Percentiles rank a stretch among this genome's conserved stretches.
Conservation (phyloP, 2,329 filamentous ascomycete species). For the Cercospora canescens region DNA sequence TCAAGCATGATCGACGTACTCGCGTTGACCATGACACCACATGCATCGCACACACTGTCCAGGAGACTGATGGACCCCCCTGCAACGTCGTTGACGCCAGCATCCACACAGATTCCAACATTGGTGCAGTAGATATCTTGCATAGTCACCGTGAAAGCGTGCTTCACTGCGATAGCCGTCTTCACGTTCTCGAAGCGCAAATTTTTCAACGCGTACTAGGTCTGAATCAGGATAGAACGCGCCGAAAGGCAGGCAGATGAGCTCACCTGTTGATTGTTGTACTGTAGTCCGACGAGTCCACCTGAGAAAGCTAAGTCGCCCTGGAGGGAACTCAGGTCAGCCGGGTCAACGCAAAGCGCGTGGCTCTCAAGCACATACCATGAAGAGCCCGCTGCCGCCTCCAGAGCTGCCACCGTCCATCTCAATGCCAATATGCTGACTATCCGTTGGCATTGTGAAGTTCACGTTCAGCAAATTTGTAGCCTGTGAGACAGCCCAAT, state of each 20-base stretch:
- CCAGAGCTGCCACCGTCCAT: slow-evolving; percentile 32
- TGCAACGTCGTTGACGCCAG: slow-evolving; percentile 21
- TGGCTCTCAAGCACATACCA: slow-evolving; percentile 22
- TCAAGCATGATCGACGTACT: slow-evolving; percentile 24
- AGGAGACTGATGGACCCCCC: slow-evolving; percentile 30
- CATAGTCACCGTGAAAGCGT: slow-evolving; percentile 26
- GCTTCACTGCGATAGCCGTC: slow-evolving; percentile 25
- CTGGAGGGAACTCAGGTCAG: background rate
- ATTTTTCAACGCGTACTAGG: slow-evolving; percentile 46
- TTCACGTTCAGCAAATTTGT: slow-evolving; percentile 32
- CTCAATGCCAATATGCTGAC: slow-evolving; percentile 40
- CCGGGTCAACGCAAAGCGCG: background rate
- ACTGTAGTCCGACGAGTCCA: slow-evolving; percentile 57
- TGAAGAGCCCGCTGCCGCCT: slow-evolving; percentile 28
- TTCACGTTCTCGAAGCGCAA: slow-evolving; percentile 31
- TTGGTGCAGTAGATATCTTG: slow-evolving; percentile 29
- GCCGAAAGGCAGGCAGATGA: background rate
- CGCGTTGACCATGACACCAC: slow-evolving; percentile 22
- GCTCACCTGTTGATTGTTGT: slow-evolving; percentile 55
- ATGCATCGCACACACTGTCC: slow-evolving; percentile 24
- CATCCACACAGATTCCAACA: slow-evolving; percentile 30
- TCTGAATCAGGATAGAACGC: background rate
- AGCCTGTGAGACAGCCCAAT: slow-evolving; percentile 35
- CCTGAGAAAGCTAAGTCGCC: slow-evolving; percentile 60
- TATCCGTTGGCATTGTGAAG: slow-evolving; percentile 39